Percentiles rank a stretch among this genome's conserved stretches.
Conservation (phyloP, 768 basidiomycete genomes). For the Xerocomellus chrysenteron region DNA sequence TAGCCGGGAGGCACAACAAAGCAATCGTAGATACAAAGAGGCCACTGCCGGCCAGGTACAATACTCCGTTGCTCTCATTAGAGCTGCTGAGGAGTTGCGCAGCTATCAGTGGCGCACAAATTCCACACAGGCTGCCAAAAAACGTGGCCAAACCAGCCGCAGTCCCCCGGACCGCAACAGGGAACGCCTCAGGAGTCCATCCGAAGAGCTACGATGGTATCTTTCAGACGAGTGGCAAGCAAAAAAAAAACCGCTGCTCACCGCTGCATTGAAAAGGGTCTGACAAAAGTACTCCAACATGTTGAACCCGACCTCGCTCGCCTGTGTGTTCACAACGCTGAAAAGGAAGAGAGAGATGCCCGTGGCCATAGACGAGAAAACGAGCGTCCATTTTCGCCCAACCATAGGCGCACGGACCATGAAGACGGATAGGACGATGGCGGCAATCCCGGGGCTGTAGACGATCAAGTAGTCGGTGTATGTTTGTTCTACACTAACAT, state of each 20-base stretch:
- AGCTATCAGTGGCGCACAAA: background rate
- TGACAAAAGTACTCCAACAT: constrained; percentile 10
- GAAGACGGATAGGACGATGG: background rate
- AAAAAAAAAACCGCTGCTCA: background rate
- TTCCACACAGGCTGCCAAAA: constrained; percentile 1
- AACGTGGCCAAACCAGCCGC: constrained; percentile 7
- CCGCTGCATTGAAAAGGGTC: constrained; percentile 7
- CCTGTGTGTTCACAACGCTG: constrained; percentile 10
- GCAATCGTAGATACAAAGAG: constrained; percentile 10
- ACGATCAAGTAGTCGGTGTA: constrained; percentile 12
- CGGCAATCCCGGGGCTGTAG: constrained; percentile 6
- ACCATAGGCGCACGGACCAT: constrained; percentile 14
- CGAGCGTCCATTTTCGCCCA: constrained; percentile 18
- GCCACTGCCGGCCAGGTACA: constrained; percentile 14
- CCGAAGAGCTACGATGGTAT: constrained; percentile 8
- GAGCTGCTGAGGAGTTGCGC: constrained; percentile 2
- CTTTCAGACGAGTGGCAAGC: background rate
- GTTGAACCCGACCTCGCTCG: constrained; percentile 9
- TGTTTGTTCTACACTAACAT: constrained; percentile 5
- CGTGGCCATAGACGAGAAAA: constrained; percentile 10
- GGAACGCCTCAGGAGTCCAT: constrained; percentile 20
- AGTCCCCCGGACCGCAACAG: constrained; percentile 14
- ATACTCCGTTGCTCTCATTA: constrained; percentile 3
- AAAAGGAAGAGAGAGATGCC: constrained; percentile 9
- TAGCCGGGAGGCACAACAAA: constrained; percentile 4